A percentile compares a stretch with the other conserved stretches of the same genome.
Evolutionary conservation across 2,329 filamentous ascomycete genomes (phyloP).

Genomic region (Alternaria metachromatica): DNA sequence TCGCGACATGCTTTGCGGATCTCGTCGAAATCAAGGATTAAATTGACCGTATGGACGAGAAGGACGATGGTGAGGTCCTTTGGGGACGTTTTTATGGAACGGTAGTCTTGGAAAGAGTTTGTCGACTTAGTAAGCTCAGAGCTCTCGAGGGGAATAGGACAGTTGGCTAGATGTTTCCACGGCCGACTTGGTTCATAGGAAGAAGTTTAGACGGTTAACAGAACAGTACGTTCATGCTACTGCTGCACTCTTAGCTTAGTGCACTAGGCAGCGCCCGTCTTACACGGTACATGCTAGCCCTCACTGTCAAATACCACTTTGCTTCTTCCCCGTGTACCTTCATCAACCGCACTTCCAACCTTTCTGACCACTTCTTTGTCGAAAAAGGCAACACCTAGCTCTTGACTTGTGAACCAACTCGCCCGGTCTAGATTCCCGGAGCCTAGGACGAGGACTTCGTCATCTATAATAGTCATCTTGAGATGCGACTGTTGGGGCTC

Average conservation of each 20-base stretch:
- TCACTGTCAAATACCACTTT: constrained; percentile 32
- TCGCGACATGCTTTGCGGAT: neutral
- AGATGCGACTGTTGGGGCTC: constrained; percentile 78
- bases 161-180: neutral
- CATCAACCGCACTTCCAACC: constrained; percentile 34
- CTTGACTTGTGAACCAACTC: constrained; percentile 87
- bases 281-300: neutral
- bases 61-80: neutral
- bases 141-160: neutral
- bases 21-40: neutral
- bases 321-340: constrained; percentile 32
- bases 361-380: constrained; percentile 48
- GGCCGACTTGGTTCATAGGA: neutral
- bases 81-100: neutral
- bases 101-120: neutral
- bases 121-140: neutral
- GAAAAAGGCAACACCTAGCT: constrained; percentile 71
- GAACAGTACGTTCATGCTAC: neutral
- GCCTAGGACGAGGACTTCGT: constrained; percentile 70
- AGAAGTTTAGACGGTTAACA: neutral
- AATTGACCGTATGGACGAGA: neutral
- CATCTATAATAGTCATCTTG: constrained; percentile 78
- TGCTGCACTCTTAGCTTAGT: neutral
- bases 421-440: constrained; percentile 86
- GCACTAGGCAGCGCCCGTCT: neutral